These are phyloP conservation scores for Fraxinus sp. DNA, from an alignment of 305 asterid species.

Conservation along the genomic window DNA sequence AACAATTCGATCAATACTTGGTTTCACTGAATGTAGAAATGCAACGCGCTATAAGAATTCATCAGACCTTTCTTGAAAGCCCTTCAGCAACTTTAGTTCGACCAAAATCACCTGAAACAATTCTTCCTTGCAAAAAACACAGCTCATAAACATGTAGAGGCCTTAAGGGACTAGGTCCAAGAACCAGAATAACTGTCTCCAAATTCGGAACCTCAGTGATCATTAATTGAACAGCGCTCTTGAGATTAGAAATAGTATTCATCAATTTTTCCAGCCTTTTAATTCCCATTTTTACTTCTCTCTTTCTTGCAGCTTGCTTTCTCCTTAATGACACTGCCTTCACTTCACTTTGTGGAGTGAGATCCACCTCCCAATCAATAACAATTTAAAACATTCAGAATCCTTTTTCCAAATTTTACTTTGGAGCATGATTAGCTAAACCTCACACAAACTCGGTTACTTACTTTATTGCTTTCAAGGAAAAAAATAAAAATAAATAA, in stretches of 20 bases:
- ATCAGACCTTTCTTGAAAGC: conserved; percentile 66
- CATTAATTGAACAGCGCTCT: conserved; percentile 59
- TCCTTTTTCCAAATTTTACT: not conserved
- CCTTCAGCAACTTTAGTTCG: conserved; percentile 58
- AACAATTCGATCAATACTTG: not conserved
- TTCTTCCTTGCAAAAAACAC: conserved; percentile 46
- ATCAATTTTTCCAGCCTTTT: conserved; percentile 71
- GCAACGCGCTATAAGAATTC: conserved; percentile 11
- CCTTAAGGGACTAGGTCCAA: conserved; percentile 81
- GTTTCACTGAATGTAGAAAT: not conserved
- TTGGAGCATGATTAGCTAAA: not conserved
- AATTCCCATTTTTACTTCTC: conserved; percentile 79
- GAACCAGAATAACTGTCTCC: conserved; percentile 56
- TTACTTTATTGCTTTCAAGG: not conserved
- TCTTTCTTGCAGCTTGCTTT: conserved; percentile 62
- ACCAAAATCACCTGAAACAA: conserved; percentile 42
- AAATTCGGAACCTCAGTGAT: conserved; percentile 55
- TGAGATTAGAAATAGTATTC: conserved; percentile 51
- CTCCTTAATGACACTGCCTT: conserved; percentile 48
- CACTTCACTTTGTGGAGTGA: conserved; percentile 48
- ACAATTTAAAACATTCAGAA: not conserved
- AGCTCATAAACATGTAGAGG: conserved; percentile 71
- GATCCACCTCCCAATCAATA: conserved; percentile 52
- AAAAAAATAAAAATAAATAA: not conserved
- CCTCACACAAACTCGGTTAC: not conserved